A percentile compares a stretch with the other conserved stretches of the same genome.
These are phyloP conservation scores for Globisporangium iwayamae DNA, from an alignment of 352 stramenopile genomes.

Conservation along the genomic window DNA sequence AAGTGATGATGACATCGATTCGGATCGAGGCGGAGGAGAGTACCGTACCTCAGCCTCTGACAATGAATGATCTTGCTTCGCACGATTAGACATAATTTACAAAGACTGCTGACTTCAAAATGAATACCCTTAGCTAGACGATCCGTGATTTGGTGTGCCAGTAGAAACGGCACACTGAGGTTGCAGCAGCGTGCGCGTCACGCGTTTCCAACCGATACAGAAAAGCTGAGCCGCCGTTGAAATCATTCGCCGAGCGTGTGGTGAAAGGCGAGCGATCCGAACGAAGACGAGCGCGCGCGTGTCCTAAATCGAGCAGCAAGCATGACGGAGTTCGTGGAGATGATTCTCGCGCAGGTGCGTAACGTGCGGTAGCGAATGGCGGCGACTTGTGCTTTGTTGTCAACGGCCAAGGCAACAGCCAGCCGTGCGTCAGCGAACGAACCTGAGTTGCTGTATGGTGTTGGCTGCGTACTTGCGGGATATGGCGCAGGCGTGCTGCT, in stretches of 20 bases:
- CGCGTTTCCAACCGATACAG: slow-evolving; percentile 8
- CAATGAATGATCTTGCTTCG: background rate
- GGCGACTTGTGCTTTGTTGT: background rate
- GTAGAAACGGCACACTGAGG: background rate
- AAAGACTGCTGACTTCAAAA: background rate
- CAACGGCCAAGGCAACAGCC: too few species aligned
- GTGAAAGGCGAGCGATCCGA: background rate
- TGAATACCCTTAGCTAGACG: background rate
- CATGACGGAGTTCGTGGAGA: slow-evolving; percentile 83
- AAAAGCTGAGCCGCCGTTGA: background rate
- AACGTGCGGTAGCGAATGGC: background rate
- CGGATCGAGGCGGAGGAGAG: background rate
- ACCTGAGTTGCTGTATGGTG: background rate
- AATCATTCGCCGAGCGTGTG: background rate
- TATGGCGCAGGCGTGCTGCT: background rate
- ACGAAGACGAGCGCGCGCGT: background rate
- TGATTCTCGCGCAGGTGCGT: slow-evolving; percentile 77
- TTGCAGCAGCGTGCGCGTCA: slow-evolving; percentile 12
- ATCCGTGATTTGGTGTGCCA: background rate
- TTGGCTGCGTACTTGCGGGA: background rate
- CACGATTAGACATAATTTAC: too few species aligned
- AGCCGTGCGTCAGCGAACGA: background rate
- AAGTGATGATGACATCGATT: background rate
- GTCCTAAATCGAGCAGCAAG: background rate
- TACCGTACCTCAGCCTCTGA: background rate